Conservation (phyloP, 768 basidiomycete species). For the Suillus luteus region DNA sequence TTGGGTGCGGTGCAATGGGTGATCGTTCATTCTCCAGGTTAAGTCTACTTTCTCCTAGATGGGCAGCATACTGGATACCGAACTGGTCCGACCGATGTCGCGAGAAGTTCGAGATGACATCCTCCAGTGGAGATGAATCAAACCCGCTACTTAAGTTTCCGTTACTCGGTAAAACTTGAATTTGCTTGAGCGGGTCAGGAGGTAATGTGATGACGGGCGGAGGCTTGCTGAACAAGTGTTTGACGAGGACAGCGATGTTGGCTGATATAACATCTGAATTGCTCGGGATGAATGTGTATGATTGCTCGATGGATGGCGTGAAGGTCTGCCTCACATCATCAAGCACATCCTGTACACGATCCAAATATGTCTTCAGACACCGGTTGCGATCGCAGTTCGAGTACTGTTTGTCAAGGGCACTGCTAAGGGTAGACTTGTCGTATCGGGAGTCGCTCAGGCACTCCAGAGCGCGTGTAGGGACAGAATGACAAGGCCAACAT, state of each 20-base stretch:
- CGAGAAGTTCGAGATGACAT: conserved; percentile 1
- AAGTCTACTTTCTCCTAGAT: conserved; percentile 17
- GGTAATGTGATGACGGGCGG: not conserved
- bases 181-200: not conserved
- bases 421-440: conserved; percentile 1
- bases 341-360: conserved; percentile 18
- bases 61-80: conserved; percentile 14
- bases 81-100: conserved; percentile 5
- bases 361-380: conserved; percentile 16
- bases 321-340: not conserved
- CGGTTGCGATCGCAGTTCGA: conserved; percentile 21
- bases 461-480: not conserved
- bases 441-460: conserved; percentile 7
- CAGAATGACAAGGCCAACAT: conserved; percentile 20
- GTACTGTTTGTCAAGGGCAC: conserved; percentile 9
- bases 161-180: not conserved
- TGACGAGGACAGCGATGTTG: not conserved
- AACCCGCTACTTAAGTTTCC: not conserved
- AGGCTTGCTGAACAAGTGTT: conserved; percentile 8
- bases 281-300: conserved; percentile 5
- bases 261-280: not conserved
- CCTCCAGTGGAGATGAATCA: not conserved
- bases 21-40: conserved; percentile 13
- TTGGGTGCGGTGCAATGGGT: not conserved
- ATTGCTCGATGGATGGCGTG: not conserved